A percentile compares a stretch with the other conserved stretches of the same genome.
phyloP scores from a whole-genome alignment of 371 early-diverging fungal species.

The Smittium mucronatum region DNA sequence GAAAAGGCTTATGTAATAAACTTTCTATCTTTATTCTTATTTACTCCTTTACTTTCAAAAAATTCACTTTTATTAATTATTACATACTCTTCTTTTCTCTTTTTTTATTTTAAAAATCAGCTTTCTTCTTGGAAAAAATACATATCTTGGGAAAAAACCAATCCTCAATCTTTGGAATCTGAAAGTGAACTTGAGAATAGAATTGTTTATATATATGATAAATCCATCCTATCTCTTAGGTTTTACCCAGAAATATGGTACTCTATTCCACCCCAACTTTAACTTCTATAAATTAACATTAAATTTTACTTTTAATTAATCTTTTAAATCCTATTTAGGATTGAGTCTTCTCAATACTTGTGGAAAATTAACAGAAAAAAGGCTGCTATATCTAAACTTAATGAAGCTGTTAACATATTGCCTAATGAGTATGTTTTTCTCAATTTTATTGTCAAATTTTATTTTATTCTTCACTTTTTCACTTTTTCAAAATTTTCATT shows the following conservation, averaged over 20 bases:
- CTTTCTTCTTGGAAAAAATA: conserved; percentile 69
- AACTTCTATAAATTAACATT: neutral
- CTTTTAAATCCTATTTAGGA: conserved; percentile 29
- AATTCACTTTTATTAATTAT: no score
- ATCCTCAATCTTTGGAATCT: conserved; percentile 72
- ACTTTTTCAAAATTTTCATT: conserved; percentile 5
- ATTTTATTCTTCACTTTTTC: conserved; percentile 6
- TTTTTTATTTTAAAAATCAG: no score
- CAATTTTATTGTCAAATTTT: neutral
- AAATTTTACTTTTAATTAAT: no score
- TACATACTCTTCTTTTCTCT: no score
- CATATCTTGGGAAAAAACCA: conserved; percentile 80
- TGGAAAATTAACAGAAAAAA: conserved; percentile 48
- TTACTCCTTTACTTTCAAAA: no score
- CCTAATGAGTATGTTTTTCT: conserved; percentile 46
- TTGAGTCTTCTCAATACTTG: conserved; percentile 60
- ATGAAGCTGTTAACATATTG: conserved; percentile 54
- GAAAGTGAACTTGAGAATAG: conserved; percentile 43
- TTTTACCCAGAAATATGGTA: conserved; percentile 85
- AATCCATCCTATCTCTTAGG: conserved; percentile 65
- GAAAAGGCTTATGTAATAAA: conserved; percentile 59
- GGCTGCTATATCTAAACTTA: conserved; percentile 59
- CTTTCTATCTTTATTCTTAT: no score
- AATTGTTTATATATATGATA: conserved; percentile 72
- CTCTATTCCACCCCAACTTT: neutral